Conservation (phyloP, 495 filamentous ascomycete genomes). For the Penicillium ochrochloron region DNA sequence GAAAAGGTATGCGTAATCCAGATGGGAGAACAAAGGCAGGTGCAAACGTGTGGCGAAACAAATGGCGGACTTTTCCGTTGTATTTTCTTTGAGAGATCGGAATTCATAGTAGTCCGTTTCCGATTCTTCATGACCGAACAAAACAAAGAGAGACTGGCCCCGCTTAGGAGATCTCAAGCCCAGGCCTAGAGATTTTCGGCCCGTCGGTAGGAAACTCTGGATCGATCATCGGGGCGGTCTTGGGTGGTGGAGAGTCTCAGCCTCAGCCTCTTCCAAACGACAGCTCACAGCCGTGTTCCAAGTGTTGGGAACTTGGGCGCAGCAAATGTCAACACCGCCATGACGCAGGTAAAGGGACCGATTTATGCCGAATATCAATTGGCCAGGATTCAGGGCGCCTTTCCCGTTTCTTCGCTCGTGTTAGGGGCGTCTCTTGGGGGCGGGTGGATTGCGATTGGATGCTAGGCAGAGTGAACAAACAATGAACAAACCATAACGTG, state of each 20-base stretch:
- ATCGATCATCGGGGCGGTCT: background rate
- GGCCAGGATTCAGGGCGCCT: background rate
- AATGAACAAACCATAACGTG: background rate
- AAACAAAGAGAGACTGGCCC: background rate
- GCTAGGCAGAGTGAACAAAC: background rate
- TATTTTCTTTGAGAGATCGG: background rate
- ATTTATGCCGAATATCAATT: background rate
- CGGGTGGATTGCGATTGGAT: conserved; percentile 12
- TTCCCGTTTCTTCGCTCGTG: background rate
- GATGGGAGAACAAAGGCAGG: background rate
- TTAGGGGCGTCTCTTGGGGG: conserved; percentile 8
- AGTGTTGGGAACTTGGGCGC: background rate
- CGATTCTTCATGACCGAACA: background rate
- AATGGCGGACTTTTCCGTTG: background rate
- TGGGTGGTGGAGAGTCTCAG: conserved; percentile 3
- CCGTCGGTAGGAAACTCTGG: background rate
- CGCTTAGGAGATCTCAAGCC: background rate
- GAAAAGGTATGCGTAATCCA: conserved; percentile 3
- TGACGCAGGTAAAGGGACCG: background rate
- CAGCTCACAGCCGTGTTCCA: background rate
- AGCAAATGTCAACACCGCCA: background rate
- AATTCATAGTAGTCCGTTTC: background rate
- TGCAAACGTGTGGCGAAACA: background rate
- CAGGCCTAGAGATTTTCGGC: background rate
- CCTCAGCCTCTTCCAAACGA: background rate